Base-by-base conservation (phyloP, 1,139 yeast genomes). In the Scheffersomyces insectosa region DNA sequence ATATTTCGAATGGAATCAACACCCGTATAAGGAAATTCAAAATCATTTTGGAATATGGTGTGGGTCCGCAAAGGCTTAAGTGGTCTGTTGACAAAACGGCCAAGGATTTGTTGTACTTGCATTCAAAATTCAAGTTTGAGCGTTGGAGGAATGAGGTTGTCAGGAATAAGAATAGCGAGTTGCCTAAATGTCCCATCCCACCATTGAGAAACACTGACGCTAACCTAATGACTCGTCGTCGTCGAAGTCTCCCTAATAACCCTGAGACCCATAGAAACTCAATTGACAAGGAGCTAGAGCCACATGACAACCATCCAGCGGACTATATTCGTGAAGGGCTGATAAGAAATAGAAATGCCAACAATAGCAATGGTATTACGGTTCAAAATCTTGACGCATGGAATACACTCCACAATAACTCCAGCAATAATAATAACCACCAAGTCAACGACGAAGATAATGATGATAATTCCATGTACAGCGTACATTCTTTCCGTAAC, bases 1-100 rank as follows among this genome's bases (percentile, higher is more conserved):
- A 80, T 50, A 68, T 73, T 11, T 73, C 84, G 1, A 61, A 62
- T 15, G 60, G 67, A 12, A 59, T 66, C 4, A 55, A 58, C 43
- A 74, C 78, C 3, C 78, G 73, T 48, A 79, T 79, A 46, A 68
- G 85, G 45, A 79, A 72, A 42, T 89, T 79, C 54, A 74, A 78
- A 47, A 69, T 93, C 15, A 88, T 85, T 44, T 69, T 93, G 43
- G 97, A 90, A 57, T 93, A 93, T 58, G 99, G 98, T 2, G 82
- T 90, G 14, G 97, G 97, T 1, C 80, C 82, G 4, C 81, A 85
- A 43, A 70, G 93, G 45, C 71, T 90, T 55, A 79, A 80, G 50
- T 95, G 99, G 99, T 71, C 84, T 1, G 80, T 95, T 6, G 75
- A 82, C 33, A 85, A 85, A 53, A 86, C 82, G 16, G 80, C 85